phyloP scores from a whole-genome alignment of 169 alveolate genomes.

The Prorocentrum cordatum region DNA sequence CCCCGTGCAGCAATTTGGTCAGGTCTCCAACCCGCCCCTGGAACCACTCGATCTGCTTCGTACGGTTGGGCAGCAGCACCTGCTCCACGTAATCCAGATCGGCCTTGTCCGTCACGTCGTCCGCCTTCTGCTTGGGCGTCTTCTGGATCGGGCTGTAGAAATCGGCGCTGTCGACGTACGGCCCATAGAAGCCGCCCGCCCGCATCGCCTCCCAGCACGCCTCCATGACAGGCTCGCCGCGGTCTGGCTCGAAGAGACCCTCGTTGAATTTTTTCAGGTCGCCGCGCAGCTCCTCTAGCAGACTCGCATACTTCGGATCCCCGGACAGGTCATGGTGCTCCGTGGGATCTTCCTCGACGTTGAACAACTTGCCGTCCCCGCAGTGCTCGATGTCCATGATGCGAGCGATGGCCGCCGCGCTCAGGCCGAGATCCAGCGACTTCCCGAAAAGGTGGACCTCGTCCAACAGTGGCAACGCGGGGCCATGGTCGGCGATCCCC shows the following conservation, averaged over 20 bases:
- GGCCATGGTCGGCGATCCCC: background rate
- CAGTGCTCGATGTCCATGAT: background rate
- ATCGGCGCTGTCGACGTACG: background rate
- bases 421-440: background rate
- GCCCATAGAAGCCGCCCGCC: background rate
- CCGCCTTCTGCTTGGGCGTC: too few relatives aligned
- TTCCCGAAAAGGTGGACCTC: background rate
- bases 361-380: background rate
- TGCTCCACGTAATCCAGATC: background rate
- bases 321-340: background rate
- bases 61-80: background rate
- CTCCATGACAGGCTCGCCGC: background rate
- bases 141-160: slow-evolving; percentile 21
- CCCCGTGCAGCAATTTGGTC: background rate
- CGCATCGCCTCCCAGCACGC: background rate
- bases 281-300: background rate
- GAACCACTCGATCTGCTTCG: background rate
- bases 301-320: background rate
- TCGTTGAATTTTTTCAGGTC: background rate
- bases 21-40: background rate
- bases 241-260: background rate
- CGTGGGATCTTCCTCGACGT: slow-evolving; percentile 2
- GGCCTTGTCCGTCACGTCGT: too few relatives aligned
- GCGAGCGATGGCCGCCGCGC: background rate
- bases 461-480: background rate